A percentile compares a stretch with the other conserved stretches of the same genome.
These are phyloP conservation scores for Artemisia annua DNA, from an alignment of 129 eudicot genomes.

Conservation along the genomic window DNA sequence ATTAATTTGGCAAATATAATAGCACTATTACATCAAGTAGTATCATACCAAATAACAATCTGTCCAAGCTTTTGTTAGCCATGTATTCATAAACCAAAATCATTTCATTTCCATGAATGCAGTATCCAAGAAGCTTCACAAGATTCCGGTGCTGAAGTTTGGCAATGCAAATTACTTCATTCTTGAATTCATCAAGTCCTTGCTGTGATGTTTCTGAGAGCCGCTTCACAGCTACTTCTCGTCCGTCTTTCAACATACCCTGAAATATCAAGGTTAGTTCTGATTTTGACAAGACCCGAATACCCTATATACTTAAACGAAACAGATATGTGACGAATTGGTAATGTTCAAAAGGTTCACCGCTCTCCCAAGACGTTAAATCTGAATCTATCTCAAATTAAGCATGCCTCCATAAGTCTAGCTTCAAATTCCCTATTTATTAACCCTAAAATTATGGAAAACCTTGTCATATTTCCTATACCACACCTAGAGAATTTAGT, in stretches of 20 bases:
- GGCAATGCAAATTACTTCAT: slow-evolving; percentile 29
- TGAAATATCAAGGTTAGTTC: neutral
- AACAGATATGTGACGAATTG: neutral
- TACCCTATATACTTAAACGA: too few relatives aligned
- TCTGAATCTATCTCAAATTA: too few relatives aligned
- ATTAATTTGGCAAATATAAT: neutral
- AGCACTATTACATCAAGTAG: neutral
- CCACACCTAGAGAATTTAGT: too few relatives aligned
- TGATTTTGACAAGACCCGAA: neutral
- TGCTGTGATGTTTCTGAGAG: slow-evolving; percentile 34
- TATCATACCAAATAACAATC: slow-evolving; percentile 12
- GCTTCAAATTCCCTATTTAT: too few relatives aligned
- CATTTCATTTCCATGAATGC: slow-evolving; percentile 28
- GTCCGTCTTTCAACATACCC: slow-evolving; percentile 30
- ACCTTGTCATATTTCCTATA: neutral
- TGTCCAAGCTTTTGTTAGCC: slow-evolving; percentile 26
- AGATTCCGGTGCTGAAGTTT: slow-evolving; percentile 41
- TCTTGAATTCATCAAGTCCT: slow-evolving; percentile 33
- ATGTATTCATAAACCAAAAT: slow-evolving; percentile 31
- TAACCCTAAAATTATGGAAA: neutral
- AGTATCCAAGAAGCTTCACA: slow-evolving; percentile 42
- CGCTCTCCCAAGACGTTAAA: too few relatives aligned
- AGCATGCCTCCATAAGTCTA: too few relatives aligned
- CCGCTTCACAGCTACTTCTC: slow-evolving; percentile 30
- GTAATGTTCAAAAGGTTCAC: neutral